A percentile compares a stretch with the other conserved stretches of the same genome.
Evolutionary conservation across 371 early-diverging fungal genomes (phyloP).

Genomic region (Dinochytrium kinnereticum): DNA sequence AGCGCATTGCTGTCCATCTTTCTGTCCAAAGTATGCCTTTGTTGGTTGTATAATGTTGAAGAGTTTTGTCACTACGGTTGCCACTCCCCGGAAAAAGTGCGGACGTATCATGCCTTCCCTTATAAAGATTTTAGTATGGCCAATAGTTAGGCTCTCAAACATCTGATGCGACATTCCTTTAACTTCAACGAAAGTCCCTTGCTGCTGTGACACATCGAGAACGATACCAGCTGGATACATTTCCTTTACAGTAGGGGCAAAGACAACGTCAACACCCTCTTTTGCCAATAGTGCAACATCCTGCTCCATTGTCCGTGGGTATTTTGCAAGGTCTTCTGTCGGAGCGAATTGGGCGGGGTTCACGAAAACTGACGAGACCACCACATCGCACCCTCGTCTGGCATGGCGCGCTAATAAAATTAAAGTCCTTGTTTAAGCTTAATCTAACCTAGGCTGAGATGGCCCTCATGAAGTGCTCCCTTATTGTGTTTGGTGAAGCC

Average conservation of each 20-base stretch:
- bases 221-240: constrained; percentile 95
- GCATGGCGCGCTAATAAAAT: constrained; percentile 63
- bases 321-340: constrained; percentile 87
- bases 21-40: constrained; percentile 91
- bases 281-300: constrained; percentile 71
- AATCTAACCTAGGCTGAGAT: constrained; percentile 71
- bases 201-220: constrained; percentile 73
- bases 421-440: not conserved
- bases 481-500: constrained; percentile 12
- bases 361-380: constrained; percentile 90
- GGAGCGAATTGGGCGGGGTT: constrained; percentile 98
- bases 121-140: not conserved
- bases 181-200: constrained; percentile 92
- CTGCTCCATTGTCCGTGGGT: constrained; percentile 83
- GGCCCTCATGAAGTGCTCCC: constrained; percentile 94
- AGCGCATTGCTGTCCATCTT: constrained; percentile 96
- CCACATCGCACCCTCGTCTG: constrained; percentile 64
- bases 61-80: constrained; percentile 93
- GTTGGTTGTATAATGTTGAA: constrained; percentile 89
- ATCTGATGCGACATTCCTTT: constrained; percentile 85
- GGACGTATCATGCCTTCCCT: constrained; percentile 89
- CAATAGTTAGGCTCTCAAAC: constrained; percentile 26
- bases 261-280: constrained; percentile 57
- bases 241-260: constrained; percentile 81
- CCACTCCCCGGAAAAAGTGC: constrained; percentile 97